Evolutionary conservation across 768 basidiomycete species (phyloP), one percentile per base, ranked within the genome.

Genomic region (Agrocybe chaxingu): DNA sequence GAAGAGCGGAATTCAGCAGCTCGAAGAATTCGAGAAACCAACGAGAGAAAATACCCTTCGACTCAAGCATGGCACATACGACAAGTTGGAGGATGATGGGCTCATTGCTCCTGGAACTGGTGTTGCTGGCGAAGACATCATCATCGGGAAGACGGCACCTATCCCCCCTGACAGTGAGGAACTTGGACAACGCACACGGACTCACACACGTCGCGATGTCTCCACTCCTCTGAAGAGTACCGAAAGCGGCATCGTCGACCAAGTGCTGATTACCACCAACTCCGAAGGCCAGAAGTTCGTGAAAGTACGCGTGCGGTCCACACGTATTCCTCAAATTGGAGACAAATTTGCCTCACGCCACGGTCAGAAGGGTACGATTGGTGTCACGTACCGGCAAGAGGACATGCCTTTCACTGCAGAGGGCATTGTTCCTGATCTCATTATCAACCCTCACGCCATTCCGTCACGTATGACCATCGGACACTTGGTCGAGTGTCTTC

Each of bases 391-490:
- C 66, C 92, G 97, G 45, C 97, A 98, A 68, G 97, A 99, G 68
- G 97, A 99, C 66, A 98, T 99, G 97, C 97, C 97, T 30, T 99
- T 98, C 75, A 96, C 94, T 2, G 85, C 87, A 2, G 94, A 98
- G 64, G 97, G 97, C 51, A 92, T 98, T 60, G 91, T 91, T 1
- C 97, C 97, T 8, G 97, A 99, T 67, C 79, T 99, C 61, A 81
- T 99, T 72, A 99, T 99, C 70, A 99, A 99, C 63, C 97, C 97
- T 35, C 97, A 99, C 68, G 97, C 97, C 62, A 99, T 99, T 69
- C 97, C 97, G 3, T 98, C 97, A 46, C 96, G 97, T 73, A 99
- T 99, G 97, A 99, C 97, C 18, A 99, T 99, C 59, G 97, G 97
- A 19, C 97, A 99, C 70, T 84, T 99, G 78, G 95, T 99, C 63